Percentiles rank a stretch among this genome's conserved stretches.
phyloP scores from a whole-genome alignment of 148 eudicot species.

The Heliosperma pusillum region DNA sequence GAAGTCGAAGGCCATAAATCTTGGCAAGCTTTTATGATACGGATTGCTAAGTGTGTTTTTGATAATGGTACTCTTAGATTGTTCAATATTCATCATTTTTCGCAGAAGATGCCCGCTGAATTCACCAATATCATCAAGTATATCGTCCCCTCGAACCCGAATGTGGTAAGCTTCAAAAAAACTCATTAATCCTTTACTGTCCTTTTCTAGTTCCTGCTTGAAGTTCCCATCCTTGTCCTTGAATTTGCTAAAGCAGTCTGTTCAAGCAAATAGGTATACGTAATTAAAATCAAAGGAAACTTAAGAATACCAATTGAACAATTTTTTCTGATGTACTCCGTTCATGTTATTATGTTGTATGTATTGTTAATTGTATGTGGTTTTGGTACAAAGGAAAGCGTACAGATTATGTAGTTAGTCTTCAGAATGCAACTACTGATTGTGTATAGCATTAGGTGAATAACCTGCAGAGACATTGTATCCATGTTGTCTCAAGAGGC shows the following conservation, averaged over 20 bases:
- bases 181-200: constrained; percentile 45
- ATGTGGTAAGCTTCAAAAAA: constrained; percentile 65
- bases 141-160: constrained; percentile 46
- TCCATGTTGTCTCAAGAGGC: constrained; percentile 47
- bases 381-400: no score
- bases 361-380: no score
- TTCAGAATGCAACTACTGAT: no score
- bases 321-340: no score
- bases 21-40: constrained; percentile 25
- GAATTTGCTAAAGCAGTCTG: constrained; percentile 50
- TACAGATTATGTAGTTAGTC: no score
- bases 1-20: constrained; percentile 18
- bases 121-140: constrained; percentile 44
- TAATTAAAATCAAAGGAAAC: neutral
- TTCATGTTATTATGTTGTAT: no score
- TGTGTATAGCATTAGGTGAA: neutral
- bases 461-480: constrained; percentile 43
- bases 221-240: constrained; percentile 39
- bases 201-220: constrained; percentile 26
- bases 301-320: neutral
- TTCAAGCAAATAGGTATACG: neutral
- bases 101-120: constrained; percentile 32
- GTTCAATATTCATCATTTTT: constrained; percentile 12
- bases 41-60: constrained; percentile 36
- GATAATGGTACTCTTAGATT: constrained; percentile 21